Evolutionary conservation across 2,329 filamentous ascomycete genomes (phyloP).

Genomic region (Ophiosphaerella narmari): DNA sequence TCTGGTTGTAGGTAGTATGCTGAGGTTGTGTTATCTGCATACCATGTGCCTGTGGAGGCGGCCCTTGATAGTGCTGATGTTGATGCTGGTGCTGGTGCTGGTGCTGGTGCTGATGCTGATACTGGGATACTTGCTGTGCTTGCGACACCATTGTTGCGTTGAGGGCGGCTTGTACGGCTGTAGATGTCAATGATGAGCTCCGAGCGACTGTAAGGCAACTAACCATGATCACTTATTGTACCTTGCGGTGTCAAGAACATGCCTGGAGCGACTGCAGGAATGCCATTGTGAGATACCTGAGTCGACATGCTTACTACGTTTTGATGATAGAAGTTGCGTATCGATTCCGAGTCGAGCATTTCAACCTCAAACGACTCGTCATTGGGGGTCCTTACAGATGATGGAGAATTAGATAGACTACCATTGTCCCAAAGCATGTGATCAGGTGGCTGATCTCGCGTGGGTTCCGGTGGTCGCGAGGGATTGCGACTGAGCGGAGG

Average conservation of each 20-base stretch:
- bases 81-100: slow-evolving; percentile 24
- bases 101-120: slow-evolving; percentile 24
- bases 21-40: slow-evolving; percentile 22
- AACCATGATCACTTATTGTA: slow-evolving; percentile 28
- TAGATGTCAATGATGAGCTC: slow-evolving; percentile 14
- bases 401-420: slow-evolving; percentile 43
- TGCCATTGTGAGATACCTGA: slow-evolving; percentile 26
- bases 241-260: slow-evolving; percentile 30
- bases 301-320: slow-evolving; percentile 30
- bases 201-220: slow-evolving; percentile 2
- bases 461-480: slow-evolving; percentile 36
- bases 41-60: slow-evolving; percentile 17
- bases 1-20: slow-evolving; percentile 21
- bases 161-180: slow-evolving; percentile 33
- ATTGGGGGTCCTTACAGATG: slow-evolving; percentile 42
- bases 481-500: slow-evolving; percentile 38
- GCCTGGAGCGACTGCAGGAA: slow-evolving; percentile 26
- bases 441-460: slow-evolving; percentile 35
- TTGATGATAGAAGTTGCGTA: slow-evolving; percentile 35
- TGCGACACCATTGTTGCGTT: slow-evolving; percentile 27
- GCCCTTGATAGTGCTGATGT: not conserved
- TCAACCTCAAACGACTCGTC: slow-evolving; percentile 39
- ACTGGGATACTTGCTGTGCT: slow-evolving; percentile 14
- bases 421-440: slow-evolving; percentile 39
- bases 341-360: slow-evolving; percentile 36